Base-by-base conservation (phyloP, 2,329 filamentous ascomycete species). In the Monosporascus sp. region DNA sequence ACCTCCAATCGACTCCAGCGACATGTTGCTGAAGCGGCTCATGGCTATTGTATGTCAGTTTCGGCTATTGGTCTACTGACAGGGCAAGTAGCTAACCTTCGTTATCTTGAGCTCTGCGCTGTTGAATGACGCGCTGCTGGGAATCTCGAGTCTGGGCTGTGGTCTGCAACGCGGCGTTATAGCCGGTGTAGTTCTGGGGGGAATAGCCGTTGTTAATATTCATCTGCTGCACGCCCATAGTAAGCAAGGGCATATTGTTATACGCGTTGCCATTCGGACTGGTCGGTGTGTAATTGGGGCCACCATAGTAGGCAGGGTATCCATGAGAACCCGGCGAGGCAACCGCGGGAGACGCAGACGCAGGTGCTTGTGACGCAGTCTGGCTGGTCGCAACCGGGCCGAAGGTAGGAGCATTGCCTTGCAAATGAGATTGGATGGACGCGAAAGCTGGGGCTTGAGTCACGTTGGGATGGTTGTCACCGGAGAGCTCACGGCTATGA, bases 21-120 rank as follows among this genome's bases (percentile, higher is more conserved):
- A 84, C 65, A 89, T 82, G 67, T 94, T 93, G 61, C 88, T 84
- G 72, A 90, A 97, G 55, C 90, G 88, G 63, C 87, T 88, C 76
- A 89, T 88, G 60, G 76, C 82, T 84, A 17, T 17, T 36, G 22
- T 31, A 44, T 20, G 45, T 62, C 47, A 56, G 51, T 41, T 41
- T 42, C 36, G 27, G 39, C 36, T 51, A 24, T 22, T 14, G 1
- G 9, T 20, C 18, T 18, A 48, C n/a, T 25, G 8, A 42, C 24
- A 38, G 48, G 9, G 24, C 34, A 14, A 22, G 25, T 25, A 14
- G 61, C 74, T 70, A 75, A 81, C 86, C 85, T 73, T 90, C 85
- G 57, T 81, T 86, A 64, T 89, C 86, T 63, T 88, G 81, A 68
- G 86, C 80, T 59, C 89, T 88, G 58, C 89, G 86, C 70, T 83